These are phyloP conservation scores for Sphaerostilbella broomeana DNA, from an alignment of 2,329 filamentous ascomycete genomes.

Conservation along the genomic window DNA sequence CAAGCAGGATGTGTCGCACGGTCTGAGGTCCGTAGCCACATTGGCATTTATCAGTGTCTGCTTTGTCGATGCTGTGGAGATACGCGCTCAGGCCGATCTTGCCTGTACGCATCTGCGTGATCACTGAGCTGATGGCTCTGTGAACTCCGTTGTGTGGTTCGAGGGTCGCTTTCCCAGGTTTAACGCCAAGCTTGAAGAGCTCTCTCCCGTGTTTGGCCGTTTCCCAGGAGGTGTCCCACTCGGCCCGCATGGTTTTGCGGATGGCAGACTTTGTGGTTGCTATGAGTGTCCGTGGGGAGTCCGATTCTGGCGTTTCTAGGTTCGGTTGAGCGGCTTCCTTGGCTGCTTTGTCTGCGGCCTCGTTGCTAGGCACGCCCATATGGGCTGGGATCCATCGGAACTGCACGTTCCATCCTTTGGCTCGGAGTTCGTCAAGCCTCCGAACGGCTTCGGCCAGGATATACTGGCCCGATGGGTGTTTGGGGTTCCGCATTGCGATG, in stretches of 20 bases:
- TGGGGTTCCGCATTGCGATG: no score
- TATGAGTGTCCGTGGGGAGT: constrained; percentile 9
- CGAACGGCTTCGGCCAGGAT: no score
- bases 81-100: constrained; percentile 24
- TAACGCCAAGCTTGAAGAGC: constrained; percentile 12
- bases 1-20: constrained; percentile 24
- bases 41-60: constrained; percentile 24
- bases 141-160: constrained; percentile 12
- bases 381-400: no score
- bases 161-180: constrained; percentile 12
- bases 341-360: not conserved
- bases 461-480: no score
- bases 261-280: constrained; percentile 14
- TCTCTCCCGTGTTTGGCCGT: constrained; percentile 9
- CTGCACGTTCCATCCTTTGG: no score
- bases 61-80: constrained; percentile 24
- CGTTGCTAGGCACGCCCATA: no score
- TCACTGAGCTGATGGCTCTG: constrained; percentile 21
- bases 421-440: no score
- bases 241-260: constrained; percentile 10
- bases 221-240: constrained; percentile 12
- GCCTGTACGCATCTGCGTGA: constrained; percentile 22
- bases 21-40: constrained; percentile 21
- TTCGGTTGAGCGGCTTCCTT: constrained; percentile 34
- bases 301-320: constrained; percentile 1